Base-by-base conservation (phyloP, 2,329 filamentous ascomycete species). In the Emmonsiellopsis sp. region DNA sequence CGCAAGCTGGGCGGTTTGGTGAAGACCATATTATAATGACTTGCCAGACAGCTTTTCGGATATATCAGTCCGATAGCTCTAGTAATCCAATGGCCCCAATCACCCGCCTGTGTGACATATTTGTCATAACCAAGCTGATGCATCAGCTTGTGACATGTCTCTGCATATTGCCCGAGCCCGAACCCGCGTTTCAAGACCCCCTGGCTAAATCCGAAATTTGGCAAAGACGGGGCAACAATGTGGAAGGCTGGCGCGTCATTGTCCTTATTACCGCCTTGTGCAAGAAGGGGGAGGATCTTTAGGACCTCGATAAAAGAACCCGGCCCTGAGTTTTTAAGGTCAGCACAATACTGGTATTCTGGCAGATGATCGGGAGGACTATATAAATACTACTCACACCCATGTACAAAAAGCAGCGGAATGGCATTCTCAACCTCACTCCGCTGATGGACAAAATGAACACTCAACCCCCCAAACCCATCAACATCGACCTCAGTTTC, bases 81-180 rank as follows among this genome's bases (percentile, higher is more conserved):
- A 9, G 83, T 84, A 59, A 89, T 79, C 60, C 77, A 75, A 63
- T 77, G 65, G 15, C 85, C 86, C 85, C 84, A 88, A 62, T 89
- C 85, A 31, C 86, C 86, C 57, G 83, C 84, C 67, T 87, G 80
- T 6, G 74, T 71, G 1, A 71, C 64, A 63, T 41, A n/a, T 32
- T 15, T 5, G 2, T 75, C 59, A 63, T 86, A 89, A 0, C 84
- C 84, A 2, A 89, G 75, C 10, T 77, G 75, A 6, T 79, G 68
- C 86, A 90, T 90, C 7, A 89, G 69, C 53, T 81, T 82, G 65
- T 89, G 80, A 58, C 81, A 72, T 0, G 77, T 76, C 64, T 88
- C 81, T 2, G 82, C 82, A 60, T 85, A 84, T 58, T 85, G 79
- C 16, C 73, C 71, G 13, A 81, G 61, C 2, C 74, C 76, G 55